Conservation (phyloP, 2,329 filamentous ascomycete genomes). For the Penicillium capsulatum region DNA sequence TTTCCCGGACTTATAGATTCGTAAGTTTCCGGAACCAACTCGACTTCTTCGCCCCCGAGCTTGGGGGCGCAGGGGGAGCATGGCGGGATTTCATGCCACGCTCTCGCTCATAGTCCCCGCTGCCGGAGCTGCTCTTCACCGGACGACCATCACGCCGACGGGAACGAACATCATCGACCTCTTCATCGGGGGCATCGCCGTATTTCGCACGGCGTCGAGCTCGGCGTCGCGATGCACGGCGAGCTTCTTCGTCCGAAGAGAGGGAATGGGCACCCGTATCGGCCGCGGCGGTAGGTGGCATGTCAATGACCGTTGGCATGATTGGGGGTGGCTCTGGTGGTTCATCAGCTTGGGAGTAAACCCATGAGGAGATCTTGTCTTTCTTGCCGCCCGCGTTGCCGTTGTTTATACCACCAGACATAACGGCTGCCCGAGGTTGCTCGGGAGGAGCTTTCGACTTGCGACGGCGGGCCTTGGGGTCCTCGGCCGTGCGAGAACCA, state of each 20-base stretch:
- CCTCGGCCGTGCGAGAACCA: constrained; percentile 31
- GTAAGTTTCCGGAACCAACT: constrained; percentile 46
- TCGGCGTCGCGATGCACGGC: constrained; percentile 36
- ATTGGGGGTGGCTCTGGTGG: constrained; percentile 47
- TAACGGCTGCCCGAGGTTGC: constrained; percentile 25
- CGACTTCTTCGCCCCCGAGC: constrained; percentile 33
- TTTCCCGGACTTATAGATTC: constrained; percentile 22
- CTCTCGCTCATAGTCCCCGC: constrained; percentile 39
- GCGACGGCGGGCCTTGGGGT: constrained; percentile 35
- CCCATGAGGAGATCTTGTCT: constrained; percentile 50
- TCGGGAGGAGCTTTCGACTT: constrained; percentile 31
- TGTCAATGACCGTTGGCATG: constrained; percentile 45
- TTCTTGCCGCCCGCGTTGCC: constrained; percentile 19
- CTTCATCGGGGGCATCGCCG: constrained; percentile 33
- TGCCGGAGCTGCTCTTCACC: constrained; percentile 41
- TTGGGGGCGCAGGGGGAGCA: constrained; percentile 21
- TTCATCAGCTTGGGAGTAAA: constrained; percentile 46
- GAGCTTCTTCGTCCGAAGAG: constrained; percentile 43
- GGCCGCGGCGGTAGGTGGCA: constrained; percentile 30
- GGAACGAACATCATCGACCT: constrained; percentile 37
- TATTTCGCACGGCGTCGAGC: constrained; percentile 41
- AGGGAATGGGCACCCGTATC: constrained; percentile 32
- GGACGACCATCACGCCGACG: constrained; percentile 32
- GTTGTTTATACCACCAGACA: constrained; percentile 32
- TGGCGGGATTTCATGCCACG: constrained; percentile 30